Conservation (phyloP, 202 grass and related monocot genomes). For the Schoenoplectus tabernaemontani region DNA sequence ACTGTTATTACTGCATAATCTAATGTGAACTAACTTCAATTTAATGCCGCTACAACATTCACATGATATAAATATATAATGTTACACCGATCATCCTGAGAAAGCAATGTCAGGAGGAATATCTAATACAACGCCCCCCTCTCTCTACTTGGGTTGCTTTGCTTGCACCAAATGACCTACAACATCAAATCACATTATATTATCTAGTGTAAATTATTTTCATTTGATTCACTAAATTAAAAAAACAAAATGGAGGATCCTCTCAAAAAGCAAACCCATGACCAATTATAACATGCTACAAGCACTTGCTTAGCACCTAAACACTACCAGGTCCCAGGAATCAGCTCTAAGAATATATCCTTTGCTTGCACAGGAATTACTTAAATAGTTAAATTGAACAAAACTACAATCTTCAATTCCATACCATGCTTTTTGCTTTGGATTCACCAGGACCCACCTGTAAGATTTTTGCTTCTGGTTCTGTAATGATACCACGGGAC, state of each 20-base stretch:
- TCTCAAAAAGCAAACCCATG: background rate
- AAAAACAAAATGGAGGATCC: background rate
- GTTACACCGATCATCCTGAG: background rate
- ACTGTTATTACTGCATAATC: background rate
- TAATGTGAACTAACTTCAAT: background rate
- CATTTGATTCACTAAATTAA: background rate
- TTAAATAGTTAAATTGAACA: background rate
- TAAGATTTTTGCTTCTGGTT: background rate
- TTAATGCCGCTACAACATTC: background rate
- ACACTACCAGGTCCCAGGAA: background rate
- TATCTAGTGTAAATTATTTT: background rate
- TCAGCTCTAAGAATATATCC: background rate
- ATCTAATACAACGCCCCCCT: background rate
- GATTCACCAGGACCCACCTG: background rate
- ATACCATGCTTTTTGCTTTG: background rate
- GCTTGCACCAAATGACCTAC: conserved; percentile 1
- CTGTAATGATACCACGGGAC: background rate
- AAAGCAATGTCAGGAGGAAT: background rate
- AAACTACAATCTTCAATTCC: background rate
- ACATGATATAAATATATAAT: background rate
- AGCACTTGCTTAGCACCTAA: background rate
- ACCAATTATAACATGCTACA: background rate
- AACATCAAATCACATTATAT: background rate
- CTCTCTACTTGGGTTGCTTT: background rate
- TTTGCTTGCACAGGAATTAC: background rate